Base-by-base conservation (phyloP, 2,329 filamentous ascomycete genomes). In the Cordyceps pruinosa region DNA sequence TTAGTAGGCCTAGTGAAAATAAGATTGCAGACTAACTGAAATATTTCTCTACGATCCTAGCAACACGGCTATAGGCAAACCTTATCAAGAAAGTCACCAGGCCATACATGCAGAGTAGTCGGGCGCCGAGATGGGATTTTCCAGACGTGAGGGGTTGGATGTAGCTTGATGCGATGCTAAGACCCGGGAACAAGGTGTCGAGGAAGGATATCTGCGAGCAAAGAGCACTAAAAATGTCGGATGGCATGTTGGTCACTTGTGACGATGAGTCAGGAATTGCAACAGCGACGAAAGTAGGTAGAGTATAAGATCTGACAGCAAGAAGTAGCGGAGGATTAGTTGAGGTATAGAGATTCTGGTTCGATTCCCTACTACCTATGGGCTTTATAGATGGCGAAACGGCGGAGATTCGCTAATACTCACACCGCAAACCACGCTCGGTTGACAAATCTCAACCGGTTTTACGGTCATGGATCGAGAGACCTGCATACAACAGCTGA, bases 31-130 rank as follows among this genome's bases (percentile, higher is more conserved):
- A 55, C 28, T n/a, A 46, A 55, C 41, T 55, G 19, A 55, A 55
- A 32, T 55, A 46, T 26, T 41, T 19, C 59, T 61, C 23, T 34
- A 44, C 26, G n/a, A 50, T 51, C 28, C 28, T 35, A 35, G 13
- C 9, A 35, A 55, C 25, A 35, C 28, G 41, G 21, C 41, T 19
- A 55, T 46, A 6, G n/a, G 28, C 19, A 41, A 34, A 55, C 32
- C 42, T 55, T n/a, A 45, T 35, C 15, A 55, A 35, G 26, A 55
- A 55, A 30, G 39, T 45, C 19, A 55, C 26, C 7, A 55, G 21
- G 39, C 51, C 19, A 45, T 55, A 55, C 3, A 55, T 45, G 41
- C 28, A 55, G 19, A 55, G 51, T 34, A 55, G 28, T 12, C 21
- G 41, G 39, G 51, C 41, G 23, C 51, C 19, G 8, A 55, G 42